Evolutionary conservation across 2,329 filamentous ascomycete species (phyloP).

Genomic region (Talaromyces sp.): DNA sequence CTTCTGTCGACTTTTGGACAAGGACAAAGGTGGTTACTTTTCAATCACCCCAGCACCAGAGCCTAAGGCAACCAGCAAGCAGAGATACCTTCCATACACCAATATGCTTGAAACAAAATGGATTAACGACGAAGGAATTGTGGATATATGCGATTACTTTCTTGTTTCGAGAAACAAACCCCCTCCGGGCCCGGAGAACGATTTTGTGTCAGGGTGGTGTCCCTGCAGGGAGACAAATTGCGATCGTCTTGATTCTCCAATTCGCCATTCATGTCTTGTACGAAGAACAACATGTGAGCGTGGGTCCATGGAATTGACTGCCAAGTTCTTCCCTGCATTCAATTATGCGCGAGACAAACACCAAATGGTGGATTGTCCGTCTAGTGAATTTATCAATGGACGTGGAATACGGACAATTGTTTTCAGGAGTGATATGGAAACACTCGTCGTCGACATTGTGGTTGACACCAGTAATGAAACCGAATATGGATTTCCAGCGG

Average conservation of each 20-base stretch:
- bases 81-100: neutral
- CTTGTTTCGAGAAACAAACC: neutral
- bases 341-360: neutral
- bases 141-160: neutral
- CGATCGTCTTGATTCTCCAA: neutral
- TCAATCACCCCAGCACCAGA: neutral
- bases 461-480: neutral
- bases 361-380: neutral
- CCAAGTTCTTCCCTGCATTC: neutral
- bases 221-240: neutral
- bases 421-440: neutral
- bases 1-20: neutral
- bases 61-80: neutral
- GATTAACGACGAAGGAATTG: neutral
- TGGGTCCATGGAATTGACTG: neutral
- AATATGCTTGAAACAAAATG: neutral
- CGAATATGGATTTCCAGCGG: neutral
- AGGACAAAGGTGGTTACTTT: neutral
- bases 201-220: neutral
- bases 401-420: neutral
- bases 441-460: neutral
- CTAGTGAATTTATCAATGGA: neutral
- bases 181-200: neutral
- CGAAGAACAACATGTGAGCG: neutral
- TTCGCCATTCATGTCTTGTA: neutral